Base-by-base conservation (phyloP, 2,329 filamentous ascomycete species). In the Fusarium chaquense region DNA sequence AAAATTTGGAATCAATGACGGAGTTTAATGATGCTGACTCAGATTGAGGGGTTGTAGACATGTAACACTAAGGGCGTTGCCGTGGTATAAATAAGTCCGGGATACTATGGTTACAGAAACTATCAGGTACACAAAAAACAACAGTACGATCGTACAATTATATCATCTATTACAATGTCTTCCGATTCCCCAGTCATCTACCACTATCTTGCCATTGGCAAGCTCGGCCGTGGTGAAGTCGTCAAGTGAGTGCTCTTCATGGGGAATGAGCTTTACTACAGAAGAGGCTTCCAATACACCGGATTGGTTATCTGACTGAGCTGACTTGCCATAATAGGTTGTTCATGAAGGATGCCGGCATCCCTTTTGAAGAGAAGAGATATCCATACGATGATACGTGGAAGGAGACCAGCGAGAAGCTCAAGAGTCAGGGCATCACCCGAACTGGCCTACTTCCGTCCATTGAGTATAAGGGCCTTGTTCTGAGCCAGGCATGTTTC, bases 401-500 rank as follows among this genome's bases (percentile, higher is more conserved):
- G 70, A 33, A 57, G 2, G 56, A 58, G 18, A 70, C 63, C 6
- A 77, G 75, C 36, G 61, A 76, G 15, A 70, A 72, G 46, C 65
- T 81, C 8, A 62, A 76, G 36, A 30, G 76, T 13, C 33, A 76
- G 10, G 75, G 72, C 3, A 56, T 75, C 3, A 71, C 69, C 6
- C 65, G 67, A 30, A 81, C 79, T 8, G 78, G 78, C 10, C 71
- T 72, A 26, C 52, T 82, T 12, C 80, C 80, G 6, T 74, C 73
- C 0, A 66, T 82, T 5, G 76, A 80, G 50, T 81, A 80, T 58
- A 75, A 80, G 32, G 79, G 77, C 5, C 46, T 67, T 8, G 62
- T 76, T 6, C 60, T 81, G 12, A 69, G 55, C 18, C 71, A 73
- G 54, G 71, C 69, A 9, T 3, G 61, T 47, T 0, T 11, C 20